Conservation (phyloP, 148 eudicot species). For the Rhododendron mucronatum region DNA sequence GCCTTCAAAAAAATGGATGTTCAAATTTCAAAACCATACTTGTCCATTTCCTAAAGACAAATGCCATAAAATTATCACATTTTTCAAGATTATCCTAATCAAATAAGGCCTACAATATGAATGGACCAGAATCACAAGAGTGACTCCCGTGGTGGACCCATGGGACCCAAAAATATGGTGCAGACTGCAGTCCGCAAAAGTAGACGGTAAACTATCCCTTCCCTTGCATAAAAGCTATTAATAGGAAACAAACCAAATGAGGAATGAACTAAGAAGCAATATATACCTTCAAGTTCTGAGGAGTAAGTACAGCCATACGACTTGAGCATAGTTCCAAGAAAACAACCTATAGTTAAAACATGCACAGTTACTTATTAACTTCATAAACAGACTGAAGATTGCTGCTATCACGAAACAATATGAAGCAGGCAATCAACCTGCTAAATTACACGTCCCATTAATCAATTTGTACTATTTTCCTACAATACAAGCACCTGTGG, state of each 20-base stretch:
- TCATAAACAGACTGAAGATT: neutral
- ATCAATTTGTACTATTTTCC: neutral
- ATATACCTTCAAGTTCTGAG: constrained; percentile 62
- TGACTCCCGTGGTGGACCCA: neutral
- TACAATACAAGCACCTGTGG: constrained; percentile 66
- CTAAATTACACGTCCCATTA: constrained; percentile 3
- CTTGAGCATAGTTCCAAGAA: constrained; percentile 89
- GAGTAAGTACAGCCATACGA: constrained; percentile 74
- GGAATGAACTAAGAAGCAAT: neutral
- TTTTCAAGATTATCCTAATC: neutral
- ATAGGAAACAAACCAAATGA: neutral
- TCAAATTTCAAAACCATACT: neutral
- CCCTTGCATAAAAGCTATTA: neutral
- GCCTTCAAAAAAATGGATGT: neutral
- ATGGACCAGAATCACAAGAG: neutral
- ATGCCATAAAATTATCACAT: neutral
- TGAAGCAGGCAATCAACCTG: constrained; percentile 11
- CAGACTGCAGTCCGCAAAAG: neutral
- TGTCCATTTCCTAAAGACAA: neutral
- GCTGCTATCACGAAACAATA: neutral
- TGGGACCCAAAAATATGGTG: neutral
- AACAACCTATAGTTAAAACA: constrained; percentile 53
- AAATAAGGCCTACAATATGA: neutral
- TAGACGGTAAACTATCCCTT: neutral
- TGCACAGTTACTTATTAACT: neutral